Evolutionary conservation across 2,329 filamentous ascomycete species (phyloP).

Genomic region (Sclerotinia spermophila): DNA sequence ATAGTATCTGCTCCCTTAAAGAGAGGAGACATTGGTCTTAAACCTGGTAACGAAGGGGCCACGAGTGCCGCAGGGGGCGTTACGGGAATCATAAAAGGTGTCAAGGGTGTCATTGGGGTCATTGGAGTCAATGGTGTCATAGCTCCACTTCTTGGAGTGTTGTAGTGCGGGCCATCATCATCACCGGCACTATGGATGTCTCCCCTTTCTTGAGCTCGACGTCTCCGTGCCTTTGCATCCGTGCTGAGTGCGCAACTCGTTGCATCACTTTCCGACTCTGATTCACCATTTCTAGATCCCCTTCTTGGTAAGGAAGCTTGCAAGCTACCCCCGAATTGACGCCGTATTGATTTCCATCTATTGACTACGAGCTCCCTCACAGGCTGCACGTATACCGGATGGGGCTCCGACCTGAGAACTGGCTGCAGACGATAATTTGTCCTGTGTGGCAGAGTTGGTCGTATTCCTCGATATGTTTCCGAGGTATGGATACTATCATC

Average conservation of each 20-base stretch:
- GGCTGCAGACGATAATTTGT: conserved; percentile 29
- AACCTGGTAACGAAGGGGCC: background rate
- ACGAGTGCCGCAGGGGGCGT: background rate
- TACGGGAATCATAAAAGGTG: background rate
- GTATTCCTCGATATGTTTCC: conserved; percentile 12
- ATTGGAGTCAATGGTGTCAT: background rate
- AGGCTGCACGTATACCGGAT: conserved; percentile 35
- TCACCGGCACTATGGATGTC: conserved; percentile 33
- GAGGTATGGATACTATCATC: conserved; percentile 15
- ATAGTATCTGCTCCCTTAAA: background rate
- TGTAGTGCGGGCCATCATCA: conserved; percentile 27
- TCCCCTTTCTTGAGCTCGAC: conserved; percentile 31
- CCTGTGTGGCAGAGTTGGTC: background rate
- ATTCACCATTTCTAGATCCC: conserved; percentile 20
- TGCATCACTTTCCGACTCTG: conserved; percentile 17
- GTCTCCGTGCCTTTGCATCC: conserved; percentile 29
- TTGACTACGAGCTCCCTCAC: conserved; percentile 35
- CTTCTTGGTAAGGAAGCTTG: conserved; percentile 23
- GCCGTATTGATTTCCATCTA: conserved; percentile 31
- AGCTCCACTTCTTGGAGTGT: conserved; percentile 27
- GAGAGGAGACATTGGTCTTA: conserved; percentile 1
- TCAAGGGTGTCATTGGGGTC: conserved; percentile 13
- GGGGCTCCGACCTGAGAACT: conserved; percentile 32
- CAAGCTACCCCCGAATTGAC: conserved; percentile 31
- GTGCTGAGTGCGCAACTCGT: conserved; percentile 22